A percentile compares a stretch with the other conserved stretches of the same genome.
phyloP scores from a whole-genome alignment of 768 basidiomycete genomes.

The Xerocomellus dryophilus region DNA sequence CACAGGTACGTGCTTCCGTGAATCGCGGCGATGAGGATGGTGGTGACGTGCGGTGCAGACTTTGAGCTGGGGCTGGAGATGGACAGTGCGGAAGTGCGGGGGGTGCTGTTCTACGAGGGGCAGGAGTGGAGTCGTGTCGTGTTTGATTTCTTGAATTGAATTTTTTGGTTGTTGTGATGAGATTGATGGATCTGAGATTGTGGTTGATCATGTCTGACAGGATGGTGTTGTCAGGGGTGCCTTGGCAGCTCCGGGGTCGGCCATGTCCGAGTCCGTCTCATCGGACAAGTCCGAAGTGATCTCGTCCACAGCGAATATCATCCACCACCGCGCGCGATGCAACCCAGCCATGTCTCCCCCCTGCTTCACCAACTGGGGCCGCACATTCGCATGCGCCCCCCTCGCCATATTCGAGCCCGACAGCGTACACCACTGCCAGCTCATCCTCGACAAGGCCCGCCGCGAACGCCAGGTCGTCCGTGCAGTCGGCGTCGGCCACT shows the following conservation, averaged over 20 bases:
- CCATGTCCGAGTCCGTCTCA: neutral
- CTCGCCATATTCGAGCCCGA: constrained; percentile 74
- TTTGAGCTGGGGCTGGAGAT: constrained; percentile 83
- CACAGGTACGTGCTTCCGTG: constrained; percentile 51
- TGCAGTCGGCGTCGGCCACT: constrained; percentile 88
- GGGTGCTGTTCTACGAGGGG: constrained; percentile 68
- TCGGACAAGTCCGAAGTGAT: constrained; percentile 4
- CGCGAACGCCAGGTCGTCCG: constrained; percentile 69
- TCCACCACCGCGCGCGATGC: no score
- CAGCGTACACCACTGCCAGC: constrained; percentile 62
- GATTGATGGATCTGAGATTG: constrained; percentile 5
- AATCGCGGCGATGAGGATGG: neutral
- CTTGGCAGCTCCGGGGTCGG: constrained; percentile 3
- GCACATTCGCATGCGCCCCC: constrained; percentile 69
- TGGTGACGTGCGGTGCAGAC: constrained; percentile 40
- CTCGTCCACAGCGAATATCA: no score
- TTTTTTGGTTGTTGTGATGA: neutral
- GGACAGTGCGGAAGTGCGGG: constrained; percentile 85
- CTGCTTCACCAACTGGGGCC: constrained; percentile 84
- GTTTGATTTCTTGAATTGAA: constrained; percentile 46
- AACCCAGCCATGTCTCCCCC: constrained; percentile 6
- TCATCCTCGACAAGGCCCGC: constrained; percentile 77
- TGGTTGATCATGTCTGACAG: neutral
- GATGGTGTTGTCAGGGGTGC: constrained; percentile 1
- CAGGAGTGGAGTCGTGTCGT: constrained; percentile 80